phyloP scores from a whole-genome alignment of 2,329 filamentous ascomycete genomes.

The Keithomyces neogunnii region DNA sequence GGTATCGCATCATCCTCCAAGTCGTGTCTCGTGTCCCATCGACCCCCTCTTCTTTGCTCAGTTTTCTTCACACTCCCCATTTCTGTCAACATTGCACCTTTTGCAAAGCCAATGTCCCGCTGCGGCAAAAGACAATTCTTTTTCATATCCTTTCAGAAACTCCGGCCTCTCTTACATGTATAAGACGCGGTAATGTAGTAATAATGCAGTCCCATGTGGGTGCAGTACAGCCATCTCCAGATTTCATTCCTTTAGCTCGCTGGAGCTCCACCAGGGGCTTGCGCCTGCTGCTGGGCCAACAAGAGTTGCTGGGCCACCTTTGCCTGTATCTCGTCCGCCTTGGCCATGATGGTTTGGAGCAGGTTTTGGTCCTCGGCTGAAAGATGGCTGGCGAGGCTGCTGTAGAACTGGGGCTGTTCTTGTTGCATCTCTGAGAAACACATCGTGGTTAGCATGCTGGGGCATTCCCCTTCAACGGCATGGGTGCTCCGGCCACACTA shows the following conservation, averaged over 20 bases:
- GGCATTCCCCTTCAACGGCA: no score
- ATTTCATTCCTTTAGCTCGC: slow-evolving; percentile 7
- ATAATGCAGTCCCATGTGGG: background rate
- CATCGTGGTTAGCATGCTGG: no score
- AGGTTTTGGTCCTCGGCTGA: slow-evolving; percentile 72
- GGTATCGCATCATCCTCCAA: background rate
- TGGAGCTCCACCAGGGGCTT: background rate
- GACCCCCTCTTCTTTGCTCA: background rate
- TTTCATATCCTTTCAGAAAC: slow-evolving; percentile 2
- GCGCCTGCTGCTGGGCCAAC: slow-evolving; percentile 19
- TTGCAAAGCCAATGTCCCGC: background rate
- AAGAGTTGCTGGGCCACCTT: slow-evolving; percentile 18
- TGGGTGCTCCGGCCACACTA: no score
- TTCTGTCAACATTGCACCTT: no score
- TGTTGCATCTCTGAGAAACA: slow-evolving; percentile 64
- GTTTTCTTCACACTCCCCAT: background rate
- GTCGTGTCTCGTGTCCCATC: background rate
- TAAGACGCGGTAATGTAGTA: background rate
- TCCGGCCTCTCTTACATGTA: background rate
- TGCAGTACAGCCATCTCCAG: background rate
- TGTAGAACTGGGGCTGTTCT: slow-evolving; percentile 84
- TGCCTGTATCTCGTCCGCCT: slow-evolving; percentile 35
- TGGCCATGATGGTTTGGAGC: slow-evolving; percentile 70
- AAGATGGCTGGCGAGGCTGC: slow-evolving; percentile 69
- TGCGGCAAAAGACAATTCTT: background rate